These are phyloP conservation scores for Plectosphaerella sp. DNA, from an alignment of 2,329 filamentous ascomycete genomes.

Conservation along the genomic window DNA sequence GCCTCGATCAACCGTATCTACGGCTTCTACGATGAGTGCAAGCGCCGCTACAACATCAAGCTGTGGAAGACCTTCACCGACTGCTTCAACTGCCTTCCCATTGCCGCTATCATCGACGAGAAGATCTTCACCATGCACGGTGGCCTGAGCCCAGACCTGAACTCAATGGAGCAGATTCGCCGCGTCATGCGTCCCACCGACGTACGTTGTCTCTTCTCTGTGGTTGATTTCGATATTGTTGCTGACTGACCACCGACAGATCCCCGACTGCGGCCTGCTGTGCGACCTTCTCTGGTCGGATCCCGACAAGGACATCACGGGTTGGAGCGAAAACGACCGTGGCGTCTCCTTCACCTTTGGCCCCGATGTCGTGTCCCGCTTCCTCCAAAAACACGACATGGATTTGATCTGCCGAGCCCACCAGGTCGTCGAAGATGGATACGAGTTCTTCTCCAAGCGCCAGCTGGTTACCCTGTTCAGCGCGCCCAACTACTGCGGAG, in stretches of 20 bases:
- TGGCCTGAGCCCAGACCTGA: conserved; percentile 91
- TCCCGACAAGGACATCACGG: conserved; percentile 97
- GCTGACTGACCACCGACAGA: conserved; percentile 47
- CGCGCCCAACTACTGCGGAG: conserved; percentile 97
- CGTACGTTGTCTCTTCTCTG: conserved; percentile 58
- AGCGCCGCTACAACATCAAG: conserved; percentile 98
- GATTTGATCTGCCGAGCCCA: conserved; percentile 98
- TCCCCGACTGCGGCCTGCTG: conserved; percentile 93
- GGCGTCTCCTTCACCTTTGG: conserved; percentile 99
- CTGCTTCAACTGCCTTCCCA: conserved; percentile 98
- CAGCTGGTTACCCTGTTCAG: conserved; percentile 97
- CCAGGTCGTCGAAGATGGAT: conserved; percentile 97
- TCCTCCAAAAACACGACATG: conserved; percentile 99
- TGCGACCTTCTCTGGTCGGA: conserved; percentile 99
- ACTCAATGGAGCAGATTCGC: conserved; percentile 99
- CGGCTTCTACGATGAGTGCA: conserved; percentile 99
- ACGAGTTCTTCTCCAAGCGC: conserved; percentile 99
- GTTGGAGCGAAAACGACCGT: conserved; percentile 98
- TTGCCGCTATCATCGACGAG: conserved; percentile 97
- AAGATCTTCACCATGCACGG: conserved; percentile 99
- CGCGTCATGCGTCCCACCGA: conserved; percentile 98
- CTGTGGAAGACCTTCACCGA: conserved; percentile 99
- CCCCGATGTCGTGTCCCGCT: conserved; percentile 92
- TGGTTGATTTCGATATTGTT: conserved; percentile 3
- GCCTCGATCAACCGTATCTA: conserved; percentile 99